Percentiles rank a stretch among this genome's conserved stretches.
Conservation (phyloP, 495 filamentous ascomycete species). For the Antarctomyces pellizariae region DNA sequence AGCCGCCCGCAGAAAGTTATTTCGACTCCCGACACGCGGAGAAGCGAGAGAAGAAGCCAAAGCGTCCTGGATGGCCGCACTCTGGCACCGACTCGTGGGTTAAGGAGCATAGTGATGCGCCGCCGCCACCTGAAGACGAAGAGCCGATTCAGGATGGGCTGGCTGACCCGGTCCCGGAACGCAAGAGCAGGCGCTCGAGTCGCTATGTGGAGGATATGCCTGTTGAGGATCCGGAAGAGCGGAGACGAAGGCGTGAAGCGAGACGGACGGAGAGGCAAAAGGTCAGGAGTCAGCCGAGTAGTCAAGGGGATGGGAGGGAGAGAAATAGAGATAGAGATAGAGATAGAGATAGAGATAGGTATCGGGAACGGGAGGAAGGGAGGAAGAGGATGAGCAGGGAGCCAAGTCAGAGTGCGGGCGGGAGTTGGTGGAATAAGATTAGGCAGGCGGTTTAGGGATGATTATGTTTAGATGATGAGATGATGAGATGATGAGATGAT, state of each 20-base stretch:
- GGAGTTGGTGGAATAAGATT: slow-evolving; percentile 31
- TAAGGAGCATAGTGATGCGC: slow-evolving; percentile 32
- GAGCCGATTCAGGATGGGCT: slow-evolving; percentile 11
- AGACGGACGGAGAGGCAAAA: slow-evolving; percentile 11
- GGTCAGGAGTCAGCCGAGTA: slow-evolving; percentile 8
- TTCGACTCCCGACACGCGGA: slow-evolving; percentile 19
- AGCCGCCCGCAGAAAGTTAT: slow-evolving; percentile 18
- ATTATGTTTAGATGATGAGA: no score
- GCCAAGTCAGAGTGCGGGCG: slow-evolving; percentile 17
- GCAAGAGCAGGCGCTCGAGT: slow-evolving; percentile 23
- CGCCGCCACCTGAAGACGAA: slow-evolving; percentile 22
- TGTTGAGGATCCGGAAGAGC: slow-evolving; percentile 21
- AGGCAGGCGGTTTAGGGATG: slow-evolving; percentile 5
- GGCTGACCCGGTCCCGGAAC: slow-evolving; percentile 10
- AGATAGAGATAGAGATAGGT: slow-evolving; percentile 18
- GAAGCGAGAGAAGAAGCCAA: slow-evolving; percentile 12
- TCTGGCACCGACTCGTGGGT: slow-evolving; percentile 34
- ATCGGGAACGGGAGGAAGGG: slow-evolving; percentile 16
- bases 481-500: no score
- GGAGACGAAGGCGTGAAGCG: slow-evolving; percentile 22
- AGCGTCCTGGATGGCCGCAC: slow-evolving; percentile 23
- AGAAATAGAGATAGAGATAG: slow-evolving; percentile 17
- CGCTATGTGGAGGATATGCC: slow-evolving; percentile 18
- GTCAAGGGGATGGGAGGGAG: slow-evolving; percentile 13
- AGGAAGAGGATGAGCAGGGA: slow-evolving; percentile 16